Evolutionary conservation across 805 yeast species (phyloP).

Genomic region (Zygosaccharomyces rouxii): DNA sequence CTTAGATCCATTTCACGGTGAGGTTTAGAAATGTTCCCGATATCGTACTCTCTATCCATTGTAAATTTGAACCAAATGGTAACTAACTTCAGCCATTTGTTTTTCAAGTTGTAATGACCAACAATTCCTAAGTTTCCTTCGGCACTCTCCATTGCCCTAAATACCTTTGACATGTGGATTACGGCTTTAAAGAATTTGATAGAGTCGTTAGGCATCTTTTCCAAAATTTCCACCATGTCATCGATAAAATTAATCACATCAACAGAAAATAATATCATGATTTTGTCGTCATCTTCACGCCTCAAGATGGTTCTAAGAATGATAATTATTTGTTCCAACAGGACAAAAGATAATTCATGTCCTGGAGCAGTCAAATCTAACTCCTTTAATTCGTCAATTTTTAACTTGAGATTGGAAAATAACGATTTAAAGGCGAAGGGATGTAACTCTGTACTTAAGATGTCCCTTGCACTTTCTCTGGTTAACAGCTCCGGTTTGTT

Average conservation of each 20-base stretch:
- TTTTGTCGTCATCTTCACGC: conserved; percentile 35
- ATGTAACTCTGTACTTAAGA: conserved; percentile 61
- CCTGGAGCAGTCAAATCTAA: conserved; percentile 23
- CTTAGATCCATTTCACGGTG: conserved; percentile 36
- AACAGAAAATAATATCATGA: conserved; percentile 34
- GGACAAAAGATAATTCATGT: conserved; percentile 29
- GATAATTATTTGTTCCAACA: conserved; percentile 48
- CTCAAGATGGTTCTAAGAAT: conserved; percentile 41
- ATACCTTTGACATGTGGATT: conserved; percentile 35
- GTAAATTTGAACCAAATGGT: conserved; percentile 55
- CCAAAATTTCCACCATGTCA: conserved; percentile 28
- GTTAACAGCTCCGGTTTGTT: conserved; percentile 48
- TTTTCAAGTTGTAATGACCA: conserved; percentile 48
- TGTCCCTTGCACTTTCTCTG: conserved; percentile 69
- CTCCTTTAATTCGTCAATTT: conserved; percentile 34
- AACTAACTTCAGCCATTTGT: conserved; percentile 42
- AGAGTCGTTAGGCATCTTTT: conserved; percentile 23
- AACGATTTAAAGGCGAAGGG: conserved; percentile 50
- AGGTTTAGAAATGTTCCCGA: conserved; percentile 30
- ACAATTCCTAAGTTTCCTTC: conserved; percentile 27
- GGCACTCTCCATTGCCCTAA: conserved; percentile 30
- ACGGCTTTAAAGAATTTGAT: conserved; percentile 31
- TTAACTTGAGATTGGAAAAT: conserved; percentile 41
- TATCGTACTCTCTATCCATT: conserved; percentile 39
- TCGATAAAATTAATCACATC: conserved; percentile 35